phyloP scores from a whole-genome alignment of 192 early-diverging fungal genomes.

The Podila verticillata region DNA sequence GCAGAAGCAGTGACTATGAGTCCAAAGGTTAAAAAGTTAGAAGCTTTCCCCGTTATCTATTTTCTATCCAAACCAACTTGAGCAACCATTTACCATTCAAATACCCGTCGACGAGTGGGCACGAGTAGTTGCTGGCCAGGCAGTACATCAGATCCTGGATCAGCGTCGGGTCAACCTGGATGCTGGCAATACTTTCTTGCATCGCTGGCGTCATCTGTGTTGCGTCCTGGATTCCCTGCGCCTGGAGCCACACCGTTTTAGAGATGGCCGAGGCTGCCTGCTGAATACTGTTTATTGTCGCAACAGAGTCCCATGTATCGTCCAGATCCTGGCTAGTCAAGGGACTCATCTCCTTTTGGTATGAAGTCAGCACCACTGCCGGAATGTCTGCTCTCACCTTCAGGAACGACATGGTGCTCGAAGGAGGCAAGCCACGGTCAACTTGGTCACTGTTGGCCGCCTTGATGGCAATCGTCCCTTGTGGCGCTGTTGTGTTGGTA shows the following conservation, averaged over 20 bases:
- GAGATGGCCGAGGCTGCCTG: conserved; percentile 69
- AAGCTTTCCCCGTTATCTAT: neutral
- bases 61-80: neutral
- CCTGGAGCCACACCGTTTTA: conserved; percentile 62
- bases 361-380: conserved; percentile 72
- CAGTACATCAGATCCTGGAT: conserved; percentile 67
- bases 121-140: conserved; percentile 73
- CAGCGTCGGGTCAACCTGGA: conserved; percentile 65
- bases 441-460: conserved; percentile 57
- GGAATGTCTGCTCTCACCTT: conserved; percentile 67
- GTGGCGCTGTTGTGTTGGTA: conserved; percentile 4
- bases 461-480: conserved; percentile 32
- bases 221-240: conserved; percentile 47
- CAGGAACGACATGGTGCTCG: conserved; percentile 77
- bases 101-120: conserved; percentile 59
- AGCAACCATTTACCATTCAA: conserved; percentile 49
- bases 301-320: conserved; percentile 54
- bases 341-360: conserved; percentile 61
- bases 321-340: conserved; percentile 42
- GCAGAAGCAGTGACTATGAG: conserved; percentile 18
- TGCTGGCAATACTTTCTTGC: conserved; percentile 55
- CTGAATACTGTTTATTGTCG: conserved; percentile 62
- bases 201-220: conserved; percentile 18
- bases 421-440: conserved; percentile 70
- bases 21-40: neutral